Base-by-base conservation (phyloP, 148 eudicot species). In the Rhododendron griersonianum region DNA sequence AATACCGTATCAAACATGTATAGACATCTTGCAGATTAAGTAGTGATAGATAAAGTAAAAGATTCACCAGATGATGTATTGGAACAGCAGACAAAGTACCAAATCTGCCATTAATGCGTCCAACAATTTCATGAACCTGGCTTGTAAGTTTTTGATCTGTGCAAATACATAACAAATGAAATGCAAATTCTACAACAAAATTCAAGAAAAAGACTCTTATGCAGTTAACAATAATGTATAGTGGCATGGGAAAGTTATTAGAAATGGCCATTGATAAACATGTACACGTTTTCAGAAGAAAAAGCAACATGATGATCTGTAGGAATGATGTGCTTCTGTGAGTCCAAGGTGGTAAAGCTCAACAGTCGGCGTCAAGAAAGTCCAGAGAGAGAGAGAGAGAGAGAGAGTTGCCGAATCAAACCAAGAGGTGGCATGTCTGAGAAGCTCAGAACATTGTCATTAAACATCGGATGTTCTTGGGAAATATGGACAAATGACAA, bases 71-170 rank as follows among this genome's bases (percentile, higher is more conserved):
- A 90, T 96, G 98, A 88, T 96, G 98, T 81, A 96, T 94, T 44
- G 98, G 98, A 83, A 96, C 98, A 35, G 94, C 91, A 71, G 92
- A 89, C 90, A 94, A 86, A 85, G 95, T 89, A 85, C 98, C 98
- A 87, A 95, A 95, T 90, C 95, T 93, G 73, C 98, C 98, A 86
- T 95, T 95, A 87, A 95, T 95, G 79, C 98, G 96, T 53, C 98
- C 98, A 80, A 96, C 98, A 85, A 96, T 96, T 90, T 96, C 98
- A 89, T 94, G 98, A 87, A 96, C 98, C 80, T 96, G 98, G 88
- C 98, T 93, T 19, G 98, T 96, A 84, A 96, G 98, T 84, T 94
- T 96, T 86, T 94, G 96, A 92, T 96, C 98, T 94, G 91, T 82
- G 87, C 80, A 84, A 65, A 15, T 41, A 67, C 30, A 83, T 59